phyloP scores from a whole-genome alignment of 257 asterid genomes.

The Nicotiana attenuata region DNA sequence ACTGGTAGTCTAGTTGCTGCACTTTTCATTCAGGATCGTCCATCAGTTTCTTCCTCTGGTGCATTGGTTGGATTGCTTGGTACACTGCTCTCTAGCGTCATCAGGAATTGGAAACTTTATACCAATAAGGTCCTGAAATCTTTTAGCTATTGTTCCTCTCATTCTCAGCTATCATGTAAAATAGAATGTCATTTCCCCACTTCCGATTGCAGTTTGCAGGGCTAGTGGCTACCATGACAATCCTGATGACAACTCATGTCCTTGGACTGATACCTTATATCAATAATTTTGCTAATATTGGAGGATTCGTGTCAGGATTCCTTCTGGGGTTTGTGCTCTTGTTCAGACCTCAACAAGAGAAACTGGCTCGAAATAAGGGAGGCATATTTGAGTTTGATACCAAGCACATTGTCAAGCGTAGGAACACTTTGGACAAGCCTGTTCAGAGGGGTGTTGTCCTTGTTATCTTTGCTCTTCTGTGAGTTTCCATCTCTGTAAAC shows the following conservation, averaged over 20 bases:
- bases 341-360: slow-evolving; percentile 50
- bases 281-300: slow-evolving; percentile 70
- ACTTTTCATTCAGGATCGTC: slow-evolving; percentile 66
- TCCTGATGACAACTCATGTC: slow-evolving; percentile 42
- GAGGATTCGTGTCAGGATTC: slow-evolving; percentile 79
- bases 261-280: slow-evolving; percentile 75
- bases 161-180: slow-evolving; percentile 7
- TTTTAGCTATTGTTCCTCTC: neutral
- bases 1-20: slow-evolving; percentile 65
- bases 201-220: slow-evolving; percentile 49
- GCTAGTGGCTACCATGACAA: slow-evolving; percentile 30
- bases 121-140: slow-evolving; percentile 48
- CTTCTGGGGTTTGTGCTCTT: slow-evolving; percentile 61
- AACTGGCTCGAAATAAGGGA: slow-evolving; percentile 38
- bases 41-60: slow-evolving; percentile 78
- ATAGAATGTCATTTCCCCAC: slow-evolving; percentile 6
- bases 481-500: slow-evolving; percentile 31
- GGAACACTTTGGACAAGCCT: slow-evolving; percentile 57
- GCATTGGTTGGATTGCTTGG: slow-evolving; percentile 88
- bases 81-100: slow-evolving; percentile 62
- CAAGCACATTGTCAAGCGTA: slow-evolving; percentile 35
- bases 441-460: slow-evolving; percentile 47
- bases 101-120: slow-evolving; percentile 64
- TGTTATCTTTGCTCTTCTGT: slow-evolving; percentile 52
- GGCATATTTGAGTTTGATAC: slow-evolving; percentile 61